Conservation (phyloP, 169 alveolate genomes). For the Plasmodium berghei region DNA sequence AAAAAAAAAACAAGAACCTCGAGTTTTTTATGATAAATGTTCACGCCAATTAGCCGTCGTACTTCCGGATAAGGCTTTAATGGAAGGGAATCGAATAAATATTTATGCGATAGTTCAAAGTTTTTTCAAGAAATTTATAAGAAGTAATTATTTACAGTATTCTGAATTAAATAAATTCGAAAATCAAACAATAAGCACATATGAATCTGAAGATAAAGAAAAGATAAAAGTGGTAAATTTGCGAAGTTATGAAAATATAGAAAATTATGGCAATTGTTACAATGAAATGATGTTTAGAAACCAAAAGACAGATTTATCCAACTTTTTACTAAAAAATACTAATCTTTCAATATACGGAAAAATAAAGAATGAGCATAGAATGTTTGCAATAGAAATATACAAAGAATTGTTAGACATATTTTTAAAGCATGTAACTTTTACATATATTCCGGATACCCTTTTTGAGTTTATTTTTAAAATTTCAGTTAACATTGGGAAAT, state of each 20-base stretch:
- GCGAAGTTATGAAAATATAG: background rate
- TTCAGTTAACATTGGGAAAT: slow-evolving; percentile 54
- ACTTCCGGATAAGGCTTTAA: slow-evolving; percentile 54
- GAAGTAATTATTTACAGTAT: background rate
- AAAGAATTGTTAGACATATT: slow-evolving; percentile 66
- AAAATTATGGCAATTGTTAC: background rate
- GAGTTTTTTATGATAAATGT: slow-evolving; percentile 76
- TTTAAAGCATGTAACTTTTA: slow-evolving; percentile 56
- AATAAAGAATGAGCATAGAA: slow-evolving; percentile 47
- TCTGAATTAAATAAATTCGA: background rate
- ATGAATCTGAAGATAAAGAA: background rate
- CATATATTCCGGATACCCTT: slow-evolving; percentile 43
- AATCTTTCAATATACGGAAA: slow-evolving; percentile 21
- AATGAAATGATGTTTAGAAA: background rate
- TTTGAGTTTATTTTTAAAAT: slow-evolving; percentile 75
- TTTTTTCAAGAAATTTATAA: background rate
- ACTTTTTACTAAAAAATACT: slow-evolving; percentile 37
- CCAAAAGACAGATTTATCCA: slow-evolving; percentile 36
- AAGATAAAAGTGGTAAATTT: background rate
- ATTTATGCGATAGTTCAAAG: background rate
- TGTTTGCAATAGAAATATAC: slow-evolving; percentile 75
- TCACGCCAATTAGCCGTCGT: slow-evolving; percentile 68
- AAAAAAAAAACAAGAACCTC: slow-evolving; percentile 78
- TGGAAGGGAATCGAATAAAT: background rate
- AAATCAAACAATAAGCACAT: background rate